A percentile compares a stretch with the other conserved stretches of the same genome.
Conservation (phyloP, 345 rosid genomes). For the Cardamine resedifolia region DNA sequence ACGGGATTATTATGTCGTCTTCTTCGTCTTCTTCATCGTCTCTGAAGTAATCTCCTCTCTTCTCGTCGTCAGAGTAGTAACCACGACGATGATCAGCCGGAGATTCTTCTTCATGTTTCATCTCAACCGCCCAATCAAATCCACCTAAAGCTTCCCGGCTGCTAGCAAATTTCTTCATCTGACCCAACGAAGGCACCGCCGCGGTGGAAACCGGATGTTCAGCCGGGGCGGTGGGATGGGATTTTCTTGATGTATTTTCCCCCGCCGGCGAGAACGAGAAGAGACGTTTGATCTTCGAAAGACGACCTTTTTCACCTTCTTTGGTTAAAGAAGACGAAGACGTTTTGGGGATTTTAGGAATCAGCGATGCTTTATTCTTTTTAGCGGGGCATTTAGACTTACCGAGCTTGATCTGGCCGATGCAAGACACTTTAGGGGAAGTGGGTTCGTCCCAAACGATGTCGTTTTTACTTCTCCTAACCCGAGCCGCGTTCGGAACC, state of each 20-base stretch:
- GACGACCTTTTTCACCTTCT: conserved; percentile 19
- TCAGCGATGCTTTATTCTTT: conserved; percentile 33
- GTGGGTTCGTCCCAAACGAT: conserved; percentile 63
- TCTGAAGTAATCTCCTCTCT: conserved; percentile 26
- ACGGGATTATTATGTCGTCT: conserved; percentile 50
- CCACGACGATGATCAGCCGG: conserved; percentile 48
- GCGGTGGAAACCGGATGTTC: conserved; percentile 23
- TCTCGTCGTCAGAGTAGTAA: conserved; percentile 57
- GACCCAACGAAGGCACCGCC: conserved; percentile 61
- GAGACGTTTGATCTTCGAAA: conserved; percentile 48
- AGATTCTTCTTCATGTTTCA: conserved; percentile 38
- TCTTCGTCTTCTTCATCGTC: conserved; percentile 32
- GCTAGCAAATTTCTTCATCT: conserved; percentile 78
- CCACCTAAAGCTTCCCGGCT: conserved; percentile 53
- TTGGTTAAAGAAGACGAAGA: conserved; percentile 19
- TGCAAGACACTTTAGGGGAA: conserved; percentile 89
- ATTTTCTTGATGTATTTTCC: conserved; percentile 28
- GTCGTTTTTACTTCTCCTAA: conserved; percentile 42
- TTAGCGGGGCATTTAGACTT: conserved; percentile 39
- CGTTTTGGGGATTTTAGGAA: conserved; percentile 26
- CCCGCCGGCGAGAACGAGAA: conserved; percentile 34
- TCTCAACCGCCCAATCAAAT: conserved; percentile 74
- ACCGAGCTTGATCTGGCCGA: conserved; percentile 75
- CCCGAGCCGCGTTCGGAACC: conserved; percentile 60
- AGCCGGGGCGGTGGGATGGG: conserved; percentile 12